Conservation (phyloP, 192 early-diverging fungal species). For the Backusella parvicylindrica region DNA sequence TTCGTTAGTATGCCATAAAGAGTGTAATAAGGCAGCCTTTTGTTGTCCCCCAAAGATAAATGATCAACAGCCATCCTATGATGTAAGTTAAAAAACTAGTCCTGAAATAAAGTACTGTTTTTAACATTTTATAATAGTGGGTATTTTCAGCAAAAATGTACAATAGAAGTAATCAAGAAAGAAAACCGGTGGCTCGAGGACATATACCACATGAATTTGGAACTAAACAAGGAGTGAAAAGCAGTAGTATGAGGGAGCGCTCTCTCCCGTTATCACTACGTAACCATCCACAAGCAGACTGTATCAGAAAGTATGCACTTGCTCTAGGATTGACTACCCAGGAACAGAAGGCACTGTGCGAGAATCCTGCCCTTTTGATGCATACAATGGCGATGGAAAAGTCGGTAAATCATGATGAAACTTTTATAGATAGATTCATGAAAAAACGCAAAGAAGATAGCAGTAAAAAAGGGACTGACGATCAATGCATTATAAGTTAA, state of each 20-base stretch:
- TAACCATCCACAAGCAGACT: constrained; percentile 14
- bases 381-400: constrained; percentile 13
- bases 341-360: constrained; percentile 13
- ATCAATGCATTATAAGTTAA: constrained; percentile 1
- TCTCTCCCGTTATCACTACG: background rate
- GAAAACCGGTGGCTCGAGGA: background rate
- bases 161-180: background rate
- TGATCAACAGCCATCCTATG: constrained; percentile 30
- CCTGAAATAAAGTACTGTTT: background rate
- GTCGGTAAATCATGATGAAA: background rate
- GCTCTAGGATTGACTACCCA: constrained; percentile 20
- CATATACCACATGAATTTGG: background rate
- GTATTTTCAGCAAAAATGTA: constrained; percentile 28
- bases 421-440: background rate
- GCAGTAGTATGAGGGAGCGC: background rate
- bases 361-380: constrained; percentile 18
- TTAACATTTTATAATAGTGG: constrained; percentile 15
- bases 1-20: constrained; percentile 30
- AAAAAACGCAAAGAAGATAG: background rate
- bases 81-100: constrained; percentile 13
- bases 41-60: constrained; percentile 29
- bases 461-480: background rate
- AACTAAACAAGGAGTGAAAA: background rate
- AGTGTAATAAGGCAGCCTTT: constrained; percentile 20
- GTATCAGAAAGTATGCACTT: constrained; percentile 11